A percentile compares a stretch with the other conserved stretches of the same genome.
phyloP scores from a whole-genome alignment of 2,329 filamentous ascomycete genomes.

The Penicillium concentricum region DNA sequence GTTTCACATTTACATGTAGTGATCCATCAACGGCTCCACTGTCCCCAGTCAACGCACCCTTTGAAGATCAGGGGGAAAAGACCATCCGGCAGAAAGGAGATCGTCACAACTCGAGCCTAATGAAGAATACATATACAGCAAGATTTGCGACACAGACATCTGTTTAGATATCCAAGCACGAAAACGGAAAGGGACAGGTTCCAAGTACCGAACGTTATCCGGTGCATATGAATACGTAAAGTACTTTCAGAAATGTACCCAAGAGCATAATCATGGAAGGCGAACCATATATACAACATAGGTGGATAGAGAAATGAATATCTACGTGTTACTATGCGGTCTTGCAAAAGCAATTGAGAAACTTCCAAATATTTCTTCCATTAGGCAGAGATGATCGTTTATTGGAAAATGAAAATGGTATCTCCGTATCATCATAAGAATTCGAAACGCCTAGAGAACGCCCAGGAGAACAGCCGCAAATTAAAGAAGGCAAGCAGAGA shows the following conservation, averaged over 20 bases:
- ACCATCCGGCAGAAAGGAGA: too few relatives aligned
- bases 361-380: not conserved
- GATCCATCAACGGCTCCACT: too few relatives aligned
- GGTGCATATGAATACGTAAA: not conserved
- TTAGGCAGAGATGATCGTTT: not conserved
- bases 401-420: not conserved
- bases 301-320: not conserved
- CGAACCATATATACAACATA: not conserved
- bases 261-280: not conserved
- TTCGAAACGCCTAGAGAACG: conserved; percentile 14
- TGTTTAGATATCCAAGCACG: too few relatives aligned
- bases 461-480: conserved; percentile 14
- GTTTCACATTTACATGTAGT: too few relatives aligned
- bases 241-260: not conserved
- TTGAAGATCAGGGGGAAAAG: too few relatives aligned
- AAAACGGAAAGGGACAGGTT: too few relatives aligned
- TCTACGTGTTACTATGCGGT: not conserved
- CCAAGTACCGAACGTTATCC: too few relatives aligned
- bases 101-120: too few relatives aligned
- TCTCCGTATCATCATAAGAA: conserved; percentile 10
- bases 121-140: too few relatives aligned
- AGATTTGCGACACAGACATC: too few relatives aligned
- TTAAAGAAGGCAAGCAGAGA: conserved; percentile 13
- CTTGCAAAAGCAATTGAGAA: not conserved
- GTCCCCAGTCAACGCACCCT: too few relatives aligned